Evolutionary conservation across 2,329 filamentous ascomycete genomes (phyloP), one percentile per base, ranked within the genome.

Genomic region (Colletotrichum trifolii): DNA sequence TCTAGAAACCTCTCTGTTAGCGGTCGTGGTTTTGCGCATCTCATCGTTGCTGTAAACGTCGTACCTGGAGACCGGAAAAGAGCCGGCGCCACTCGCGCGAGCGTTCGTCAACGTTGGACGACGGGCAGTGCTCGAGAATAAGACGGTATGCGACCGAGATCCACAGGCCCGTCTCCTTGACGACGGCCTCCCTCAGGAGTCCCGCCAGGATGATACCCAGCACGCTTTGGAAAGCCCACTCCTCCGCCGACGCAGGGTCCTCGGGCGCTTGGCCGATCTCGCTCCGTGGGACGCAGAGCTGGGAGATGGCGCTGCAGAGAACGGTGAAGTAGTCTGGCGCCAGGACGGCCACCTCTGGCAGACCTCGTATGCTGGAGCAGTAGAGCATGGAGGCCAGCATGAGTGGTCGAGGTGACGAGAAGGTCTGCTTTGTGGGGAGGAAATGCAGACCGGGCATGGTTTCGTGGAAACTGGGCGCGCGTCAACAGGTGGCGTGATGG

Each of bases 371-470:
- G 66, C 72, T 79, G 39, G 70, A 81, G 71, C 73, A 81, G 69
- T 82, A 82, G 0, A 83, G 73, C 58, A 82, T 81, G 0, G 80
- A 76, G 3, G 79, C 79, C 6, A 82, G 70, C 9, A 82, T 72
- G 1, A 82, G 71, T 1, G 80, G 80, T 12, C 74, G 76, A 0
- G 81, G 81, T 0, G 75, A 74, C 0, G 79, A 81, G 36, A 81
- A 82, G 0, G 72, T 78, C 67, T 79, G 77, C 38, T 78, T 81
- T 17, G 73, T 75, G 0, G 81, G 79, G 10, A 82, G 73, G 54
- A 82, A 82, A 64, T 82, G 81, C 3, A 83, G 68, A 1, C 78
- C 78, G 0, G 78, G 79, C 75, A 81, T 81, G 39, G 75, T 78
- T 38, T 79, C 77, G 60, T 82, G 77, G 54, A 82, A 82, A 5